Evolutionary conservation across 306 rosid genomes (phyloP), one percentile per base, ranked within the genome.

Genomic region (Crataegus laevigata): DNA sequence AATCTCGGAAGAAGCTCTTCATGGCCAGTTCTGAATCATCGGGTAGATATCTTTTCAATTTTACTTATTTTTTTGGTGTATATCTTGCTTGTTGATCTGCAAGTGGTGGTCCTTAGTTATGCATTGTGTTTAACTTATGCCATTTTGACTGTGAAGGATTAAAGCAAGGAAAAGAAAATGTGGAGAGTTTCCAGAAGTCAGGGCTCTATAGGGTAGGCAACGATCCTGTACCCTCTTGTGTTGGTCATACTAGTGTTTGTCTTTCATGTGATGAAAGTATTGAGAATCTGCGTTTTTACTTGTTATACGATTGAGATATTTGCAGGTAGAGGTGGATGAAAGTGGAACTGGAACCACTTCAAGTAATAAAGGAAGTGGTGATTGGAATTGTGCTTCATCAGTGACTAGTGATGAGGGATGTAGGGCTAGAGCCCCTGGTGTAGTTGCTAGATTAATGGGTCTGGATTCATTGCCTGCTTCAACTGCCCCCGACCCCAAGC

Each of bases 361-460:
- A 58, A 91, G 92, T 84, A 78, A 85, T 71, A 74, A 74, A 57
- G 87, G 72, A 76, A 77, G 71, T 73, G 52, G 77, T 68, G 92
- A 87, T 67, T 91, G 86, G 89, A 83, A 81, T 54, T 87, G 78
- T 57, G 65, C 84, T 43, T 75, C 83, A n/a, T 87, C 90, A 52
- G 76, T 71, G 54, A 82, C 78, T 74, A 88, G 88, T 81, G 96
- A 90, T 77, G 96, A 91, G 74, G 92, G 84, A 73, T 80, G 81
- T 75, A 92, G 90, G 81, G 69, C 79, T 71, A 89, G 85, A 87
- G 91, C 87, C 75, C 96, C 96, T 1, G 85, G 98, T 24, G 87
- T 88, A 26, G 97, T 94, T 47, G 98, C 98, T 4, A 87, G 96
- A 79, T 90, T 94, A 52, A 94, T 94, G 98, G 98, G 97, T 69